phyloP scores from a whole-genome alignment of 2,329 filamentous ascomycete genomes.

The Colletotrichum siamense region DNA sequence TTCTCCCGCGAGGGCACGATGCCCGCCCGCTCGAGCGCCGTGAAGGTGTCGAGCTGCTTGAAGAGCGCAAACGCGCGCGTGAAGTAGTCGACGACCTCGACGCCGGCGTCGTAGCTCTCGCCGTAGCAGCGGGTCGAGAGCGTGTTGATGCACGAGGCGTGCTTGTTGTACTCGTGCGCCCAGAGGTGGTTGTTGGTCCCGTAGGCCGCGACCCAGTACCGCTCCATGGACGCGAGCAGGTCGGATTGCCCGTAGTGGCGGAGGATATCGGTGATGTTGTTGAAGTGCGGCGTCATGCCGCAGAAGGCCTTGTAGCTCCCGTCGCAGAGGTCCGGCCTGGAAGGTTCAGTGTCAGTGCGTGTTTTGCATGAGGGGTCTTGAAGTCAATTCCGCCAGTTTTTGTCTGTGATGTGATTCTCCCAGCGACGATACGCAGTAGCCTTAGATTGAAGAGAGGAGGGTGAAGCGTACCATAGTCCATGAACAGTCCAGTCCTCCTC shows the following conservation, averaged over 20 bases:
- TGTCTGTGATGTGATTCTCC: background rate
- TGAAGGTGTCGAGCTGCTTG: conserved; percentile 47
- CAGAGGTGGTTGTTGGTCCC: conserved; percentile 57
- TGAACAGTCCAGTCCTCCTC: conserved; percentile 51
- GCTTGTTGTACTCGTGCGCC: conserved; percentile 76
- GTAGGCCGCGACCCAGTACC: conserved; percentile 48
- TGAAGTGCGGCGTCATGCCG: conserved; percentile 45
- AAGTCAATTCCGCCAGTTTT: background rate
- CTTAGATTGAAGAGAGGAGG: too few species aligned
- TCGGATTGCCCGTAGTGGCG: conserved; percentile 42
- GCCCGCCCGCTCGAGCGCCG: conserved; percentile 39
- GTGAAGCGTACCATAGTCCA: conserved; percentile 41
- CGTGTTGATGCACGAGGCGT: conserved; percentile 76
- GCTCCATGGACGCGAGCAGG: conserved; percentile 44
- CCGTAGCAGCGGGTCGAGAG: conserved; percentile 69
- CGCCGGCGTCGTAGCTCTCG: conserved; percentile 48
- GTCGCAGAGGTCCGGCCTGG: conserved; percentile 50
- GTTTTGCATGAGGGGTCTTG: background rate
- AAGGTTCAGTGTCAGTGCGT: background rate
- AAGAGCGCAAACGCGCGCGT: conserved; percentile 46
- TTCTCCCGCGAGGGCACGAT: conserved; percentile 38
- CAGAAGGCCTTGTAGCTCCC: conserved; percentile 48
- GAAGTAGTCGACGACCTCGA: conserved; percentile 53
- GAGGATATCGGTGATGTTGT: conserved; percentile 48
- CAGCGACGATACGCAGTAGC: accelerated